Percentiles rank a stretch among this genome's conserved stretches.
phyloP scores from a whole-genome alignment of 495 filamentous ascomycete species.

The Hypomontagnella monticulosa region DNA sequence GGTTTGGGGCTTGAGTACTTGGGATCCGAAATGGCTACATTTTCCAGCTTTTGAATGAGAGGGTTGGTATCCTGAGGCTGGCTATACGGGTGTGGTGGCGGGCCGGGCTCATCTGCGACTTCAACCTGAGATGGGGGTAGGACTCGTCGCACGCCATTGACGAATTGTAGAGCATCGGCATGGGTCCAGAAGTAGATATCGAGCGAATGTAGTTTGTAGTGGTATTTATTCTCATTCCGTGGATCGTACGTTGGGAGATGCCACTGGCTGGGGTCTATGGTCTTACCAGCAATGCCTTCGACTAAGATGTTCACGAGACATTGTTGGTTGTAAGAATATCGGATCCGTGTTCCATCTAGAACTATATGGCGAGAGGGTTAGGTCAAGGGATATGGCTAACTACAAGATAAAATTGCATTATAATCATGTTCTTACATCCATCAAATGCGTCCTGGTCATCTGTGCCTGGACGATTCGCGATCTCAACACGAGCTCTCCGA shows the following conservation, averaged over 20 bases:
- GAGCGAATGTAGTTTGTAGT: constrained; percentile 80
- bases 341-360: constrained; percentile 70
- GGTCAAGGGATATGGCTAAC: neutral
- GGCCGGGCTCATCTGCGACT: constrained; percentile 64
- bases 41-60: constrained; percentile 86
- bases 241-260: constrained; percentile 77
- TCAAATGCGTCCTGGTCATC: constrained; percentile 90
- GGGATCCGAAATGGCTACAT: constrained; percentile 70
- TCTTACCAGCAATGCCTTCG: constrained; percentile 59
- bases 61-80: constrained; percentile 69
- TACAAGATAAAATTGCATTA: neutral
- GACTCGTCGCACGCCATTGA: constrained; percentile 70
- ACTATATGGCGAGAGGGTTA: constrained; percentile 50
- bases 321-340: constrained; percentile 81
- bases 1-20: constrained; percentile 58
- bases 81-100: constrained; percentile 49
- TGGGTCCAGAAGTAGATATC: constrained; percentile 92
- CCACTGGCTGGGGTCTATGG: constrained; percentile 70
- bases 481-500: constrained; percentile 76
- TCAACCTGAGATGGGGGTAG: constrained; percentile 69
- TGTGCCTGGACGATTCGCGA: constrained; percentile 87
- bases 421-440: constrained; percentile 67
- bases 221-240: constrained; percentile 72
- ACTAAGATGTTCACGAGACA: constrained; percentile 79
- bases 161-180: constrained; percentile 76